phyloP scores from a whole-genome alignment of 441 rosid species.

The Adansonia gregorii region DNA sequence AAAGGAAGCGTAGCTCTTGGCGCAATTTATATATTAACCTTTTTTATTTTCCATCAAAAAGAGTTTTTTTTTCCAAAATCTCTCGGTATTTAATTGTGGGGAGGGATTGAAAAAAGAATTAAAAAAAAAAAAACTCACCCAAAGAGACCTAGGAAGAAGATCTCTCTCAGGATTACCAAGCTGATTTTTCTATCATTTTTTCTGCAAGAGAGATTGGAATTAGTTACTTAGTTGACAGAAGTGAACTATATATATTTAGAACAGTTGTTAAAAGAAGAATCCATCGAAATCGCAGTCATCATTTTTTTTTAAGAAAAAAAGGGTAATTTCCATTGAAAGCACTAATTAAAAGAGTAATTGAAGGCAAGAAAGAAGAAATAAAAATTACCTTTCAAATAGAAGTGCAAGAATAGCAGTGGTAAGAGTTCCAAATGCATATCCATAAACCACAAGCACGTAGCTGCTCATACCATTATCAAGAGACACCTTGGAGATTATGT shows the following conservation, averaged over 20 bases:
- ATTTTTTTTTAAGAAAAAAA: no score
- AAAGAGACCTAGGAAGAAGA: not conserved
- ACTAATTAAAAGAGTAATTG: no score
- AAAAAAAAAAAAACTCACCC: not conserved
- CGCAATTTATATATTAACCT: no score
- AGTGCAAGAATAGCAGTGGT: not conserved
- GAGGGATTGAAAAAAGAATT: no score
- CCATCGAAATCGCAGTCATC: no score
- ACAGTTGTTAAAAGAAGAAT: no score
- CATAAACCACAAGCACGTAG: slow-evolving; percentile 5
- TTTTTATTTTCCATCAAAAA: not conserved
- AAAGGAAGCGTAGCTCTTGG: no score
- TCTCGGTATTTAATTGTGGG: not conserved
- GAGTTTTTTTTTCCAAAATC: not conserved
- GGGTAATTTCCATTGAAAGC: no score
- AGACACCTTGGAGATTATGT: not conserved
- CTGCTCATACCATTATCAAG: slow-evolving; percentile 7
- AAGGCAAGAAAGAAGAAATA: not conserved
- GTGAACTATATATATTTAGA: no score
- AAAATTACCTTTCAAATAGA: not conserved
- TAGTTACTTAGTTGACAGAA: not conserved
- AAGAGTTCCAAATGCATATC: not conserved
- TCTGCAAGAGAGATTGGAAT: not conserved
- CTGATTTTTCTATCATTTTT: not conserved
- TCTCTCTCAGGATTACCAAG: not conserved